A percentile compares a stretch with the other conserved stretches of the same genome.
Conservation (phyloP, 2,329 filamentous ascomycete species). For the Emmonsiellopsis sp. region DNA sequence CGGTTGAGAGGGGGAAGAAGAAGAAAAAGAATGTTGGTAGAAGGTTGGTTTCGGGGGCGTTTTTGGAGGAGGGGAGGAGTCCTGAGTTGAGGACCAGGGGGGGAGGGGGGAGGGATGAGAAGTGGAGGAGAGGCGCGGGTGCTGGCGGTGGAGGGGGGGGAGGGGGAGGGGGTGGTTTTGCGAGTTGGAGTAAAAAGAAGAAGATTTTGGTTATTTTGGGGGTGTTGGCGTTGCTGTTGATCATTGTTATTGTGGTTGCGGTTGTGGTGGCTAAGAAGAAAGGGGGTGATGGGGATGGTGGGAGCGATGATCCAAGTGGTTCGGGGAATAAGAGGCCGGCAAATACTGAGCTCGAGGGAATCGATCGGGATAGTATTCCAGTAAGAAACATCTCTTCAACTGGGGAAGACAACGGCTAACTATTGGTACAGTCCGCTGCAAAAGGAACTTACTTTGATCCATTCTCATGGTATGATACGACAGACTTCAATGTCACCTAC, state of each 20-base stretch:
- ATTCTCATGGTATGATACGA: conserved; percentile 82
- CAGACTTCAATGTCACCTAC: conserved; percentile 89
- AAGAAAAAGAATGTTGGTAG: conserved; percentile 34
- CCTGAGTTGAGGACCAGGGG: conserved; percentile 44
- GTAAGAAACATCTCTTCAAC: conserved; percentile 19
- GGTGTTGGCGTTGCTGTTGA: conserved; percentile 46
- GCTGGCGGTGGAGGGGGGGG: conserved; percentile 20
- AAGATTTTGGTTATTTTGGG: conserved; percentile 48
- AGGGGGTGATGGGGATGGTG: conserved; percentile 16
- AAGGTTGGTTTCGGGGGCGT: conserved; percentile 60
- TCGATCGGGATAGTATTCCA: conserved; percentile 52
- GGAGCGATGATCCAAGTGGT: conserved; percentile 16
- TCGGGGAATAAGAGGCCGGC: conserved; percentile 19
- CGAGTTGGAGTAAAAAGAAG: conserved; percentile 34
- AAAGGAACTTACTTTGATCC: conserved; percentile 76
- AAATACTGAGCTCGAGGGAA: conserved; percentile 43
- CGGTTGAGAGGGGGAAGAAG: conserved; percentile 17
- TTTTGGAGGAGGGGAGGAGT: conserved; percentile 56
- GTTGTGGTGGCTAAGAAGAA: conserved; percentile 57
- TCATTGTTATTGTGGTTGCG: conserved; percentile 60
- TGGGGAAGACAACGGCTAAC: conserved; percentile 9
- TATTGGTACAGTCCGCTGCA: conserved; percentile 40
- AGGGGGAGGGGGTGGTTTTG: conserved; percentile 30
- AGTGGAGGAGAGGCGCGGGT: conserved; percentile 41
- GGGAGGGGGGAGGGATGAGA: conserved; percentile 42